phyloP scores from a whole-genome alignment of 208 protist genomes.

The Trypanosoma scelopori region DNA sequence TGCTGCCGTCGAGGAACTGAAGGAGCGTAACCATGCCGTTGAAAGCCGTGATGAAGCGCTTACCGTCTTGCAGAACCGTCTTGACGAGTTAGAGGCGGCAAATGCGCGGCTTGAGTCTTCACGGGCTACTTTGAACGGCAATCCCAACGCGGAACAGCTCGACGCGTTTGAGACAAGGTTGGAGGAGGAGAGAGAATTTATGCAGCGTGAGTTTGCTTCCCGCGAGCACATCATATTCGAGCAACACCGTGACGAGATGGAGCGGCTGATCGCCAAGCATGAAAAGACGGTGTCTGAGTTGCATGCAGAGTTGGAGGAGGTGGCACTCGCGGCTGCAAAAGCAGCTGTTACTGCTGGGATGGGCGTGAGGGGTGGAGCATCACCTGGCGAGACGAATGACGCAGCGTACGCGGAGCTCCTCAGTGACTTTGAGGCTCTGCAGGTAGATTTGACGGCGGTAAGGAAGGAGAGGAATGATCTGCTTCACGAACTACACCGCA shows the following conservation, averaged over 20 bases:
- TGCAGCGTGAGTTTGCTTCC: conserved; percentile 45
- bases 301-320: conserved; percentile 41
- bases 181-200: conserved; percentile 42
- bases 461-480: conserved; percentile 29
- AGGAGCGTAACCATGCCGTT: conserved; percentile 40
- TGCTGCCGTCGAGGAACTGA: conserved; percentile 25
- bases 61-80: conserved; percentile 35
- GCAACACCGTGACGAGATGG: conserved; percentile 68
- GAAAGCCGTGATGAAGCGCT: conserved; percentile 44
- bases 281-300: conserved; percentile 52
- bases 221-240: conserved; percentile 53
- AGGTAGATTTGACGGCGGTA: conserved; percentile 26
- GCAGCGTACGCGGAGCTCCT: conserved; percentile 55
- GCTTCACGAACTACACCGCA: not conserved
- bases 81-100: conserved; percentile 39
- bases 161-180: conserved; percentile 47
- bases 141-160: conserved; percentile 66
- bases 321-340: conserved; percentile 13
- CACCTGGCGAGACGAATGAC: conserved; percentile 21
- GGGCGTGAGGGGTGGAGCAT: not conserved
- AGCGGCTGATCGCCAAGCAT: conserved; percentile 45
- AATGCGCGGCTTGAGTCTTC: conserved; percentile 34
- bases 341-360: conserved; percentile 14
- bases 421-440: conserved; percentile 51
- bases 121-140: conserved; percentile 7